phyloP scores from a whole-genome alignment of 768 basidiomycete genomes.

The Leccinellum rugosiceps region DNA sequence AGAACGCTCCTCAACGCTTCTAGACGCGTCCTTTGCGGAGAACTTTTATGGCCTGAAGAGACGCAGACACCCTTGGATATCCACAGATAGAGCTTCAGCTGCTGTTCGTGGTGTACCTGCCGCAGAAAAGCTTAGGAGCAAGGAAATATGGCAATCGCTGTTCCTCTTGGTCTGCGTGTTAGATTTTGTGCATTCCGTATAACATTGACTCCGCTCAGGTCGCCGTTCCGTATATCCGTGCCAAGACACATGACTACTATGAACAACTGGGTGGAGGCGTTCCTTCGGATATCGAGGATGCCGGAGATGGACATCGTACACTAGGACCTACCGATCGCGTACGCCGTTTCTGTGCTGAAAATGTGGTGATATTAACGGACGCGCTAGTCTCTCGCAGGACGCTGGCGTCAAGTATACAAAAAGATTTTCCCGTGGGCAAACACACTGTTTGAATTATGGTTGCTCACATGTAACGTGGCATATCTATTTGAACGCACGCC shows the following conservation, averaged over 20 bases:
- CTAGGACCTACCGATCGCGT: constrained; percentile 54
- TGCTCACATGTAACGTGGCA: constrained; percentile 79
- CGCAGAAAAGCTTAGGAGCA: constrained; percentile 61
- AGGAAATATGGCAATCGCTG: constrained; percentile 75
- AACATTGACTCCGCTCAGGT: constrained; percentile 41
- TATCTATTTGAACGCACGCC: constrained; percentile 88
- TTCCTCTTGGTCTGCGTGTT: constrained; percentile 66
- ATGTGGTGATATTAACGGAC: constrained; percentile 1
- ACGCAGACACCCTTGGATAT: constrained; percentile 65
- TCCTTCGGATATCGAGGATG: constrained; percentile 63
- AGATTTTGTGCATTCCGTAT: not conserved
- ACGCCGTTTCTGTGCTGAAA: constrained; percentile 14
- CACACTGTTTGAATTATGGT: constrained; percentile 72
- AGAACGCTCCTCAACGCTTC: constrained; percentile 4
- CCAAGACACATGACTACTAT: constrained; percentile 87
- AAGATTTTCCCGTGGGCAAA: constrained; percentile 80
- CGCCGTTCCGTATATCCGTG: constrained; percentile 83
- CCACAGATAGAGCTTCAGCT: constrained; percentile 60
- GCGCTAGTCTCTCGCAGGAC: constrained; percentile 48
- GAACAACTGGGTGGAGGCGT: constrained; percentile 86
- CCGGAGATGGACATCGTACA: constrained; percentile 40
- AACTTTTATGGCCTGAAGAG: constrained; percentile 94
- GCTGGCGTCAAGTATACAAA: constrained; percentile 64
- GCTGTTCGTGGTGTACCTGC: constrained; percentile 64
- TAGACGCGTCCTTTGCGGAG: constrained; percentile 93